Conservation (phyloP, 2,329 filamentous ascomycete species). For the Venturia carpophila region DNA sequence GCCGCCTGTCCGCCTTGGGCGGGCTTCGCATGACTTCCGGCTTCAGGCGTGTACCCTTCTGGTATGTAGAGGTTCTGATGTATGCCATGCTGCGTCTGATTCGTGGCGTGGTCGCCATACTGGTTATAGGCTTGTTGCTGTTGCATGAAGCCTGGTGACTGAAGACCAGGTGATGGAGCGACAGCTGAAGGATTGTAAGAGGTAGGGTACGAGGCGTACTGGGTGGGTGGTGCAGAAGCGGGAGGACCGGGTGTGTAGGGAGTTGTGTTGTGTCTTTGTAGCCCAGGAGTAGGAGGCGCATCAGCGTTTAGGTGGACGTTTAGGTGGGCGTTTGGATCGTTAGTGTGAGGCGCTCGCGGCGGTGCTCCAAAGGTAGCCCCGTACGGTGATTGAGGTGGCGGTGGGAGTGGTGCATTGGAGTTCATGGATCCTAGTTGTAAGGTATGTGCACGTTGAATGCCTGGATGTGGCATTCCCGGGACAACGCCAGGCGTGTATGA, state of each 20-base stretch:
- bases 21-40: constrained; percentile 16
- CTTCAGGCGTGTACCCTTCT: constrained; percentile 30
- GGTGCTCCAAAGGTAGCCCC: constrained; percentile 33
- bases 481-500: constrained; percentile 35
- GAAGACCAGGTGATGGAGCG: constrained; percentile 16
- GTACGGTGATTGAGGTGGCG: constrained; percentile 21
- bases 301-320: too few species aligned
- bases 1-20: constrained; percentile 21
- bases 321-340: constrained; percentile 28
- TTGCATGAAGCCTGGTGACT: constrained; percentile 18
- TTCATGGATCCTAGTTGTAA: constrained; percentile 19
- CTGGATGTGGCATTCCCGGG: constrained; percentile 27
- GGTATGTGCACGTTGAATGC: constrained; percentile 30
- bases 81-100: constrained; percentile 29
- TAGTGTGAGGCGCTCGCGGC: constrained; percentile 26
- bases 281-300: constrained; percentile 18
- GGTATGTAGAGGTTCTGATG: constrained; percentile 66
- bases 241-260: constrained; percentile 16
- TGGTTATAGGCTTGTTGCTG: constrained; percentile 15
- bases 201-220: constrained; percentile 13
- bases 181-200: constrained; percentile 10
- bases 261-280: constrained; percentile 16
- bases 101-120: constrained; percentile 9
- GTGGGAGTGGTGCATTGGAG: constrained; percentile 30
- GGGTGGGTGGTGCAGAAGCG: not conserved